These are phyloP conservation scores for Leccinum variicolor DNA, from an alignment of 768 basidiomycete species.

Conservation along the genomic window DNA sequence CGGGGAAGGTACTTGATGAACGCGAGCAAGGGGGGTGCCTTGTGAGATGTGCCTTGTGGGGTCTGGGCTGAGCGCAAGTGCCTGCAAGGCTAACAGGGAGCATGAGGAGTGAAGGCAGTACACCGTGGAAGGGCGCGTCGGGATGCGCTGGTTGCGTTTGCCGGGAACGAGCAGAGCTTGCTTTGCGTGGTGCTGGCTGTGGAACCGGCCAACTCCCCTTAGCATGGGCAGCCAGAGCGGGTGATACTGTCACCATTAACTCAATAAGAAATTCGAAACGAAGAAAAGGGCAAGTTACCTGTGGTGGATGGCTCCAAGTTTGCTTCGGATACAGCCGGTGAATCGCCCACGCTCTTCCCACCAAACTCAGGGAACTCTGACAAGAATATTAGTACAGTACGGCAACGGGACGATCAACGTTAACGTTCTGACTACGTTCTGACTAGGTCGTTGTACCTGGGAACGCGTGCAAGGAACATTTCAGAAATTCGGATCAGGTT, in stretches of 20 bases:
- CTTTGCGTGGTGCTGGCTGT: constrained; percentile 52
- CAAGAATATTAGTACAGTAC: background rate
- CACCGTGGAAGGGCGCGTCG: background rate
- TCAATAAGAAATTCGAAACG: background rate
- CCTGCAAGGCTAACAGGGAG: constrained; percentile 8
- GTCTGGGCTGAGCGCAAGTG: constrained; percentile 16
- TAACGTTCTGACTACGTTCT: background rate
- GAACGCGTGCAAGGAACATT: background rate
- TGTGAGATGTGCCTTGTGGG: background rate
- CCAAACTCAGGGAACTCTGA: constrained; percentile 1
- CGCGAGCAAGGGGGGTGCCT: constrained; percentile 2
- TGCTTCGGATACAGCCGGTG: constrained; percentile 11
- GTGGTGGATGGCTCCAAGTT: background rate
- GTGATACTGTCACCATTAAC: constrained; percentile 27
- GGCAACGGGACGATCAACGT: background rate
- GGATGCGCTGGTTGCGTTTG: constrained; percentile 10
- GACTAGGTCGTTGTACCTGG: background rate
- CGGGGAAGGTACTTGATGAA: background rate
- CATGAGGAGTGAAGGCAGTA: constrained; percentile 24
- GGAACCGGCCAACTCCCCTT: constrained; percentile 55
- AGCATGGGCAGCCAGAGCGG: constrained; percentile 68
- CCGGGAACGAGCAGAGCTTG: constrained; percentile 30
- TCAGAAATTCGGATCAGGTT: background rate
- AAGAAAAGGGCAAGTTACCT: background rate
- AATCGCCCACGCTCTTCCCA: constrained; percentile 8